A percentile compares a stretch with the other conserved stretches of the same genome.
These are phyloP conservation scores for Epichloe sylvatica DNA, from an alignment of 2,329 filamentous ascomycete genomes.

Conservation along the genomic window DNA sequence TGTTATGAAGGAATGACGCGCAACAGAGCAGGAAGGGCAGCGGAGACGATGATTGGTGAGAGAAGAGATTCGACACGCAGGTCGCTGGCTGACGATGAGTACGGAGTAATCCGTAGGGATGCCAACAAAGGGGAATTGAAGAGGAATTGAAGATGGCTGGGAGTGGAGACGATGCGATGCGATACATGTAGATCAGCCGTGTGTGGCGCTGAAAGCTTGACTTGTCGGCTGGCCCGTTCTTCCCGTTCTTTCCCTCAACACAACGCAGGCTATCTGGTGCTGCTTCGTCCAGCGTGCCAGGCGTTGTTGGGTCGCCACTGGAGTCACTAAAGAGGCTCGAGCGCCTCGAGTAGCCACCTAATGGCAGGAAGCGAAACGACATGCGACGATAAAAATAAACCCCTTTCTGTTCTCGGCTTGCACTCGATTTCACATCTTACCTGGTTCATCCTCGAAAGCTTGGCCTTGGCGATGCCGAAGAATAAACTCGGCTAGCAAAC, in stretches of 20 bases:
- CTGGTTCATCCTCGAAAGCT: neutral
- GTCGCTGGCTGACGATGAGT: neutral
- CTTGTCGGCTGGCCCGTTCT: neutral
- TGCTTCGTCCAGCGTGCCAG: neutral
- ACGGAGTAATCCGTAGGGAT: no score
- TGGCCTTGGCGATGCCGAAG: neutral
- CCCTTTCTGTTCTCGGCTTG: no score
- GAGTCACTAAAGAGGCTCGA: constrained; percentile 1
- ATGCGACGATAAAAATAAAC: neutral
- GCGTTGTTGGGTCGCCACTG: neutral
- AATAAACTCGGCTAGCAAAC: no score
- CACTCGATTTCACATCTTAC: no score
- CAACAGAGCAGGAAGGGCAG: neutral
- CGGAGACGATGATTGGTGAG: neutral
- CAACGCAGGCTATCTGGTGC: no score
- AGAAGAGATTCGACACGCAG: neutral
- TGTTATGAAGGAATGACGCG: no score
- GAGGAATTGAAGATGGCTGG: neutral
- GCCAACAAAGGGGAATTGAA: neutral
- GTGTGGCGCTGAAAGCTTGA: neutral
- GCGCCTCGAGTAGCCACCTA: neutral
- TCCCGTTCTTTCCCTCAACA: no score
- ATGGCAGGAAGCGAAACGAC: no score
- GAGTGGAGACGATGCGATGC: neutral
- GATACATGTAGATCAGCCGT: neutral